These are phyloP conservation scores for Kwoniella sp. DNA, from an alignment of 768 basidiomycete genomes.

Conservation along the genomic window DNA sequence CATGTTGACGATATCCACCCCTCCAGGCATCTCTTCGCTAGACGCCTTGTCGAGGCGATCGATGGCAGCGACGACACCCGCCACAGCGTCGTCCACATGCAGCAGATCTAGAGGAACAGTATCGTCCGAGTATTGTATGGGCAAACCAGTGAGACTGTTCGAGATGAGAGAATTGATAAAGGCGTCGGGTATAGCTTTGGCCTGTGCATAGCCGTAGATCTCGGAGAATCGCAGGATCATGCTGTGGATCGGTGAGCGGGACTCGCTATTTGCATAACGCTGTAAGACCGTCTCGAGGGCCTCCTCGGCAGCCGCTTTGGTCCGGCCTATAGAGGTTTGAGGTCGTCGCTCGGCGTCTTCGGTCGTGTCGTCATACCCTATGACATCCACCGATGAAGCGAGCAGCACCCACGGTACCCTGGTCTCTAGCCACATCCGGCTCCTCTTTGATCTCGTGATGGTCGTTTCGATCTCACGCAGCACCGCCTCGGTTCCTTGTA, in stretches of 20 bases:
- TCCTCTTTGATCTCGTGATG: not conserved
- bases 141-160: constrained; percentile 38
- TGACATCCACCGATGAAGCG: constrained; percentile 42
- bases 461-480: constrained; percentile 15
- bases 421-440: constrained; percentile 2
- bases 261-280: not conserved
- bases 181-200: constrained; percentile 25
- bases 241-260: not conserved
- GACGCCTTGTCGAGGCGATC: constrained; percentile 9
- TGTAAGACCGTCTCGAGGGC: constrained; percentile 15
- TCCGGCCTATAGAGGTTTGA: constrained; percentile 34
- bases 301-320: constrained; percentile 35
- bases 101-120: constrained; percentile 34
- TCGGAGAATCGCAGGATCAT: constrained; percentile 41
- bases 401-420: constrained; percentile 43
- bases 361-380: constrained; percentile 23
- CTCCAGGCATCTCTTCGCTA: not conserved
- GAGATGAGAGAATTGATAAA: constrained; percentile 38
- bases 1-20: constrained; percentile 32
- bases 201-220: constrained; percentile 40
- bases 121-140: constrained; percentile 43
- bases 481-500: constrained; percentile 56
- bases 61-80: constrained; percentile 35
- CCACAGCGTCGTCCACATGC: constrained; percentile 43
- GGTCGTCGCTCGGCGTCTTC: constrained; percentile 19